phyloP scores from a whole-genome alignment of 345 rosid genomes.

The Salix viminalis region DNA sequence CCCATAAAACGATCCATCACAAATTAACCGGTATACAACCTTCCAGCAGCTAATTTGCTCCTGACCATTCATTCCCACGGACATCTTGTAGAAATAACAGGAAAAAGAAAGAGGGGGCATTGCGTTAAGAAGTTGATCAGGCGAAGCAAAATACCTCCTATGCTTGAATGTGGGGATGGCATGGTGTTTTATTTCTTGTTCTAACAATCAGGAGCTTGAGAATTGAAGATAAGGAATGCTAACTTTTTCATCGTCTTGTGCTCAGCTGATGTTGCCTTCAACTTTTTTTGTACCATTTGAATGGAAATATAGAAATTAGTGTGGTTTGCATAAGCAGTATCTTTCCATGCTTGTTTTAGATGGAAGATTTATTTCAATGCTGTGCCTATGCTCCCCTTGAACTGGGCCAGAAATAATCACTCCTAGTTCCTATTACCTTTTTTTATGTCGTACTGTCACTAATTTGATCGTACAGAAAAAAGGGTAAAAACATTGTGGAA shows the following conservation, averaged over 20 bases:
- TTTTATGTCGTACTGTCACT: too few species aligned
- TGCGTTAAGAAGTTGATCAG: neutral
- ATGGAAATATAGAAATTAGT: conserved; percentile 12
- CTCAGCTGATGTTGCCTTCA: neutral
- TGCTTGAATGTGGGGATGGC: conserved; percentile 8
- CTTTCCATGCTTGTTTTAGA: neutral
- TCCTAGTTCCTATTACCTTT: too few species aligned
- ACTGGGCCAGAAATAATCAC: neutral
- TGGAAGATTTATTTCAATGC: neutral
- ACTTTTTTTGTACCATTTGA: conserved; percentile 17
- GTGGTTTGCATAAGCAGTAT: neutral
- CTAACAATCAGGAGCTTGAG: conserved; percentile 7
- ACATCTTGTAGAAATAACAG: conserved; percentile 12
- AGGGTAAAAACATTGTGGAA: neutral
- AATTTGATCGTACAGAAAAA: neutral
- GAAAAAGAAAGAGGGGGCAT: neutral
- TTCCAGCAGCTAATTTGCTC: conserved; percentile 12
- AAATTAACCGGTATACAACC: conserved; percentile 11
- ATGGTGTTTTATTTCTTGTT: conserved; percentile 5
- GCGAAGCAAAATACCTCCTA: neutral
- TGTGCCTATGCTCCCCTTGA: neutral
- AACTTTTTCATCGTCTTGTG: neutral
- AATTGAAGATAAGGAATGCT: conserved; percentile 14
- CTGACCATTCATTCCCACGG: conserved; percentile 20
- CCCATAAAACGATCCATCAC: neutral